Percentiles rank a stretch among this genome's conserved stretches.
phyloP scores from a whole-genome alignment of 1,139 yeast genomes.

The Suhomyces ambrosiae region DNA sequence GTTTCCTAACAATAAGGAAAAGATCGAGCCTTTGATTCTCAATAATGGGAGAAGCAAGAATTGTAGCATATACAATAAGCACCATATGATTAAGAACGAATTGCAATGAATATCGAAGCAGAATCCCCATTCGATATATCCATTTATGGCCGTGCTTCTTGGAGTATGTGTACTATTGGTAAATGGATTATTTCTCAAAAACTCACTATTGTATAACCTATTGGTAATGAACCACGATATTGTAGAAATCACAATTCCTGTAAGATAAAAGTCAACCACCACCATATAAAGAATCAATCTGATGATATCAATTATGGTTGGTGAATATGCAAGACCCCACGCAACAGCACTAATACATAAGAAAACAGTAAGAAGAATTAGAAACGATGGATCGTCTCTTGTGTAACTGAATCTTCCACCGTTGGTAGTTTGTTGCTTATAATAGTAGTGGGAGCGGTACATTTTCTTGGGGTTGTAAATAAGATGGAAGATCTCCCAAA shows the following conservation, averaged over 20 bases:
- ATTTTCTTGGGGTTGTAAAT: conserved; percentile 78
- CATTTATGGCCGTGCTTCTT: conserved; percentile 1
- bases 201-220: conserved; percentile 43
- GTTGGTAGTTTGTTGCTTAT: conserved; percentile 41
- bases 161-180: not conserved
- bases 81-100: conserved; percentile 81
- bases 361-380: conserved; percentile 65
- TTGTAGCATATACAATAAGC: conserved; percentile 73
- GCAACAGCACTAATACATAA: conserved; percentile 76
- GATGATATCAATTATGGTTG: conserved; percentile 59
- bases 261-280: conserved; percentile 74
- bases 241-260: conserved; percentile 71
- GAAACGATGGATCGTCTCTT: conserved; percentile 89
- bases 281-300: conserved; percentile 79
- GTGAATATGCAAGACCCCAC: conserved; percentile 87
- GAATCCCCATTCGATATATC: conserved; percentile 84
- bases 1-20: conserved; percentile 74
- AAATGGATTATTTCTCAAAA: conserved; percentile 5
- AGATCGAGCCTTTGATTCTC: conserved; percentile 57
- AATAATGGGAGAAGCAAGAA: conserved; percentile 74
- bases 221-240: conserved; percentile 73
- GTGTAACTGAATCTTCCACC: conserved; percentile 56
- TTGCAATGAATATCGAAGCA: conserved; percentile 94
- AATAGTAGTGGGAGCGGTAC: conserved; percentile 79
- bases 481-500: conserved; percentile 83